Evolutionary conservation across 805 yeast species (phyloP).

Genomic region (Wickerhamiella cacticola): DNA sequence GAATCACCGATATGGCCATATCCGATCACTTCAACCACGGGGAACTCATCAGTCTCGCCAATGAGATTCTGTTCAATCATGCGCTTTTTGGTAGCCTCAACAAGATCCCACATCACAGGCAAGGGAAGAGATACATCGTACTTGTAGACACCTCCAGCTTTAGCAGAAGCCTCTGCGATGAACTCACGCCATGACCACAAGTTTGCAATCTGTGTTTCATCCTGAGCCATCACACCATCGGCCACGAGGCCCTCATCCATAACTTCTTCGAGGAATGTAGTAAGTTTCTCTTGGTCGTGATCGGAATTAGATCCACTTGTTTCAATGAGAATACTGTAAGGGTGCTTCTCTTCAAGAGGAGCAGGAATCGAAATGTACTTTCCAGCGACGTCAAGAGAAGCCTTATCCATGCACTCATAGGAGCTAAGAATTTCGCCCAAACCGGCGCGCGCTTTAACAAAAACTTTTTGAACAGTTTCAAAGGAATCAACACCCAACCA

Average conservation of each 20-base stretch:
- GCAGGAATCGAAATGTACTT: conserved; percentile 45
- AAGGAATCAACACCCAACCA: conserved; percentile 69
- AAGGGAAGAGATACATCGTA: conserved; percentile 92
- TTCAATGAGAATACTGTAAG: conserved; percentile 85
- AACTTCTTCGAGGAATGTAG: conserved; percentile 64
- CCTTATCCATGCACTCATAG: conserved; percentile 78
- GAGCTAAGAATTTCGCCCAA: conserved; percentile 79
- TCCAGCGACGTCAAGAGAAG: conserved; percentile 38
- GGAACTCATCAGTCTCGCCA: conserved; percentile 50
- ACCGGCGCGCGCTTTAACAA: conserved; percentile 64
- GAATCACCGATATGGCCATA: conserved; percentile 99
- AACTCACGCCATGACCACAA: conserved; percentile 96
- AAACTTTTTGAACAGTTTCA: conserved; percentile 69
- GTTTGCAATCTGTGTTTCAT: conserved; percentile 69
- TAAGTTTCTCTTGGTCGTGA: conserved; percentile 86
- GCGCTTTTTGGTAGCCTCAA: conserved; percentile 59
- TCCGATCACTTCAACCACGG: conserved; percentile 83
- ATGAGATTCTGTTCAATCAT: conserved; percentile 46
- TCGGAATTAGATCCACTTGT: conserved; percentile 91
- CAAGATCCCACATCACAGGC: conserved; percentile 65
- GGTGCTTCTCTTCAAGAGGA: conserved; percentile 74
- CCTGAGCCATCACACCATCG: conserved; percentile 97
- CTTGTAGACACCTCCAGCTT: conserved; percentile 89
- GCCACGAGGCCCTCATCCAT: conserved; percentile 74
- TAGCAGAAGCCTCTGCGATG: conserved; percentile 77